Conservation (phyloP, 495 filamentous ascomycete species). For the Lasiosphaeris hirsuta region DNA sequence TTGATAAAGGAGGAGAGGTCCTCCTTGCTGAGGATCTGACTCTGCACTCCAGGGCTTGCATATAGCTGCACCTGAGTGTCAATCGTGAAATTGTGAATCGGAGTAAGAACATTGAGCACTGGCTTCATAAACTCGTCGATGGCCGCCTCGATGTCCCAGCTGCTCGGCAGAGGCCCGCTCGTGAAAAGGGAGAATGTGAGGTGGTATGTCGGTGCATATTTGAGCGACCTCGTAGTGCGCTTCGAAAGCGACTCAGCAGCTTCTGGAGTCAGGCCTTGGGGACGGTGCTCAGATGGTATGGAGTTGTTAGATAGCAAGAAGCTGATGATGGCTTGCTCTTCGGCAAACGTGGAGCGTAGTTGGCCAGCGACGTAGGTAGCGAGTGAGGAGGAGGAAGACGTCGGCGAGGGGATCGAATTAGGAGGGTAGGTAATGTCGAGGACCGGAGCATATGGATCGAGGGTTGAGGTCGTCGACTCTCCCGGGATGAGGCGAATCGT, state of each 20-base stretch:
- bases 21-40: conserved; percentile 70
- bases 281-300: conserved; percentile 46
- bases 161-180: conserved; percentile 68
- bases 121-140: conserved; percentile 79
- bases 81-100: conserved; percentile 93
- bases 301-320: conserved; percentile 66
- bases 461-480: conserved; percentile 56
- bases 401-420: conserved; percentile 65
- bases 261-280: conserved; percentile 40
- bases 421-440: conserved; percentile 79
- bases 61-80: conserved; percentile 96
- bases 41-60: conserved; percentile 70
- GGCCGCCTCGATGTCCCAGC: conserved; percentile 87
- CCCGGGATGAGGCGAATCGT: conserved; percentile 66
- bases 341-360: conserved; percentile 74
- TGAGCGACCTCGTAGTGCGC: conserved; percentile 73
- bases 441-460: conserved; percentile 64
- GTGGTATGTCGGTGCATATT: conserved; percentile 92
- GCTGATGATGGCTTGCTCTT: conserved; percentile 86
- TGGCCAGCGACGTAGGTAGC: conserved; percentile 77
- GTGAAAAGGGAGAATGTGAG: conserved; percentile 95
- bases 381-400: conserved; percentile 67
- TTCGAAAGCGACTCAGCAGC: conserved; percentile 47
- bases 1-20: conserved; percentile 95
- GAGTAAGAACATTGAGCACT: conserved; percentile 68